phyloP scores from a whole-genome alignment of 2,329 filamentous ascomycete species.

The Hypoxylon sp. region DNA sequence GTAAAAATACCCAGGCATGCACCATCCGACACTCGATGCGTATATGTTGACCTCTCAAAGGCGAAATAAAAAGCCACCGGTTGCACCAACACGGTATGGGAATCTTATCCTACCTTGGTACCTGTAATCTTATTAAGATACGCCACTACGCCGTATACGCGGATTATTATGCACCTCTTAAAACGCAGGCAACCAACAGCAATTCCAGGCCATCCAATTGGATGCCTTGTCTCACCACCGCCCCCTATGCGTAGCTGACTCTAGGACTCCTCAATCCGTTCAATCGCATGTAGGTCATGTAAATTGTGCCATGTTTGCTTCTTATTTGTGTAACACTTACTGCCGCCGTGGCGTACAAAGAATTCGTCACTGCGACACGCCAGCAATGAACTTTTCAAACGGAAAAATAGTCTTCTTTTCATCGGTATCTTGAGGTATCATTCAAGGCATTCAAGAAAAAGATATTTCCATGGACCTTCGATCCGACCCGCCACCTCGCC shows the following conservation, averaged over 20 bases:
- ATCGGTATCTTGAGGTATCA: not conserved
- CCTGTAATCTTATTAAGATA: not conserved
- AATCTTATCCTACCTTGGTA: not conserved
- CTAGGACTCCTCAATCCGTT: not conserved
- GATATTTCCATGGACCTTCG: constrained; percentile 4
- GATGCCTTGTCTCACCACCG: not conserved
- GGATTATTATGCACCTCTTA: not conserved
- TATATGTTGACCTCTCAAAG: not conserved
- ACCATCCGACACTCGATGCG: not conserved
- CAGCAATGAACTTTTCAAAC: not conserved
- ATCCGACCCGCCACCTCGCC: not conserved
- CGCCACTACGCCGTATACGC: not conserved
- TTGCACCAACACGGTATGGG: not conserved
- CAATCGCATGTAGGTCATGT: not conserved
- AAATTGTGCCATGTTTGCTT: not conserved
- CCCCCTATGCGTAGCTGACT: not conserved
- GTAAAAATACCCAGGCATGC: not conserved
- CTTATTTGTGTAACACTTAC: not conserved
- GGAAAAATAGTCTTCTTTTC: not conserved
- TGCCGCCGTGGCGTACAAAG: constrained; percentile 2
- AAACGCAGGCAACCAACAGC: not conserved
- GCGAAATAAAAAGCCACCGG: not conserved
- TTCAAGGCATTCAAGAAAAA: not conserved
- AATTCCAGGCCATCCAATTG: not conserved
- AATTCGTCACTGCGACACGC: constrained; percentile 1